A percentile compares a stretch with the other conserved stretches of the same genome.
Conservation (phyloP, 2,329 filamentous ascomycete genomes). For the Epichloe sibirici region DNA sequence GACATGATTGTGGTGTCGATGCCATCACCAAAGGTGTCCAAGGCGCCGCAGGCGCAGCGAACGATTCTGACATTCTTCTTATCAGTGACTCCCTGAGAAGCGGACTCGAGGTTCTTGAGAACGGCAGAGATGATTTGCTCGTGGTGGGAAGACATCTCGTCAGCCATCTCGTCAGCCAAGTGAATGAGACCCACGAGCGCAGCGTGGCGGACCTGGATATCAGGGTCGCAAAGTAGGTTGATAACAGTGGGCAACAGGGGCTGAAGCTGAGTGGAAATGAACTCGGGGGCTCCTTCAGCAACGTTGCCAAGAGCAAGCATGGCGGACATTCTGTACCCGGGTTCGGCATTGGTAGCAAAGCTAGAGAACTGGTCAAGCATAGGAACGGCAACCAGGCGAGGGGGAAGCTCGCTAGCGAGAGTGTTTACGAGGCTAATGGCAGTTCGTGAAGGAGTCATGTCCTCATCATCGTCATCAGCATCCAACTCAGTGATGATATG, state of each 20-base stretch:
- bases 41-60: constrained; percentile 76
- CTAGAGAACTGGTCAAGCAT: constrained; percentile 75
- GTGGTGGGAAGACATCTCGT: constrained; percentile 80
- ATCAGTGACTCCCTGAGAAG: constrained; percentile 53
- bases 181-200: constrained; percentile 79
- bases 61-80: constrained; percentile 77
- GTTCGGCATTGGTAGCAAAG: constrained; percentile 63
- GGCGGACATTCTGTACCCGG: constrained; percentile 76
- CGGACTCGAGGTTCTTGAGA: constrained; percentile 78
- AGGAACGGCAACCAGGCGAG: constrained; percentile 87
- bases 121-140: constrained; percentile 72
- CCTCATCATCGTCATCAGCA: constrained; percentile 63
- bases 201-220: constrained; percentile 73
- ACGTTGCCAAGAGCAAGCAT: constrained; percentile 88
- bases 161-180: constrained; percentile 83
- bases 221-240: constrained; percentile 71
- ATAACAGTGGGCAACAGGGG: constrained; percentile 78
- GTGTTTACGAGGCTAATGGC: constrained; percentile 83
- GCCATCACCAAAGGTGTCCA: constrained; percentile 85
- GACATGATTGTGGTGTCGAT: constrained; percentile 67
- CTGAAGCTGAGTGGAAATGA: constrained; percentile 84
- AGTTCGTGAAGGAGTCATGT: constrained; percentile 67
- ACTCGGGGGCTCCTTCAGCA: constrained; percentile 93
- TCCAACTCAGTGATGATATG: constrained; percentile 85
- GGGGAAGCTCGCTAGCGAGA: constrained; percentile 76